phyloP scores from a whole-genome alignment of 305 asterid species.

The Solanum hybrid region DNA sequence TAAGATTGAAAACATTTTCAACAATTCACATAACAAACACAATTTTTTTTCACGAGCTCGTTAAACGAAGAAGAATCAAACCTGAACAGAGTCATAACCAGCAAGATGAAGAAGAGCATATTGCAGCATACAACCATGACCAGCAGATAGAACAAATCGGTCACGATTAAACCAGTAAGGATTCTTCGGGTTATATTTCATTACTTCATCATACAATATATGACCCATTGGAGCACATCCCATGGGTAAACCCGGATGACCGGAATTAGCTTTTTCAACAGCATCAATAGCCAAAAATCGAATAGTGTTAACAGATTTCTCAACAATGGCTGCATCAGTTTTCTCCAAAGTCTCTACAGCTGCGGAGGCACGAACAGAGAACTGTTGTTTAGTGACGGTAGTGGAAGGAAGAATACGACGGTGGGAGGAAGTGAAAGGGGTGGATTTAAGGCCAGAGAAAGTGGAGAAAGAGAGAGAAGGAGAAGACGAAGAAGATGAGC shows the following conservation, averaged over 20 bases:
- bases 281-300: conserved; percentile 89
- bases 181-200: conserved; percentile 92
- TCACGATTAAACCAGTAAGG: conserved; percentile 96
- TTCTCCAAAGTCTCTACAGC: conserved; percentile 66
- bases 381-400: conserved; percentile 8
- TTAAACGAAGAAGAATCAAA: background rate
- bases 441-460: conserved; percentile 54
- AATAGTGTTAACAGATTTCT: conserved; percentile 81
- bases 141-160: conserved; percentile 93
- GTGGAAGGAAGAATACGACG: conserved; percentile 30
- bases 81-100: conserved; percentile 90
- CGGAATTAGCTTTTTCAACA: conserved; percentile 95
- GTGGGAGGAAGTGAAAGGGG: conserved; percentile 25
- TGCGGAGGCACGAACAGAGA: conserved; percentile 52
- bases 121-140: conserved; percentile 98
- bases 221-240: conserved; percentile 99
- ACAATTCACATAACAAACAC: background rate
- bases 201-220: conserved; percentile 80
- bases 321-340: conserved; percentile 58
- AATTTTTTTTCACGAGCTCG: background rate
- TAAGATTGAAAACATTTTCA: background rate
- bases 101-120: conserved; percentile 96
- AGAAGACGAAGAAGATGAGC: conserved; percentile 22
- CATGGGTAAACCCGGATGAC: conserved; percentile 98
- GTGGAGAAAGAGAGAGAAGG: conserved; percentile 23